Evolutionary conservation across 495 filamentous ascomycete genomes (phyloP).

Genomic region (Neurospora pannonica): DNA sequence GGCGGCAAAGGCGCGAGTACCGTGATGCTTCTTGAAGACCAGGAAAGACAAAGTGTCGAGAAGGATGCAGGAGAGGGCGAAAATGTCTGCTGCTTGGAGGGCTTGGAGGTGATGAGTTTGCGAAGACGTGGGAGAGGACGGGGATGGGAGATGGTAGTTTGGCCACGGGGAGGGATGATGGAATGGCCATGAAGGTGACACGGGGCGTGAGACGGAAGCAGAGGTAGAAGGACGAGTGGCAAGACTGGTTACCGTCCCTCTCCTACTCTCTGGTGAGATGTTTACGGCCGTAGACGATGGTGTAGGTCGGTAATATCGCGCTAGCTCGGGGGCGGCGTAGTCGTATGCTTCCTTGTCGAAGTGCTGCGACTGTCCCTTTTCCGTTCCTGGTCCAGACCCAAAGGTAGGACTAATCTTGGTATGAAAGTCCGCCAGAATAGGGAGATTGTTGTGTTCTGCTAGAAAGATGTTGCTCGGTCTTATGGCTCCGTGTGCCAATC

Average conservation of each 20-base stretch:
- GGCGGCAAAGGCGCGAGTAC: constrained; percentile 52
- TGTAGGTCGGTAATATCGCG: not conserved
- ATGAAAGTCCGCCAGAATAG: not conserved
- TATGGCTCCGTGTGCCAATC: constrained; percentile 69
- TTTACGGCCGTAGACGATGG: not conserved
- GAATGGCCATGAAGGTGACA: not conserved
- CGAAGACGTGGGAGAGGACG: not conserved
- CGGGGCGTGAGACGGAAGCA: constrained; percentile 11
- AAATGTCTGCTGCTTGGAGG: constrained; percentile 56
- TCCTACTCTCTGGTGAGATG: not conserved
- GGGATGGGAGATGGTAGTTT: not conserved
- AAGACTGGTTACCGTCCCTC: constrained; percentile 3
- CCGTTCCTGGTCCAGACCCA: not conserved
- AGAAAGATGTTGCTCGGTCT: constrained; percentile 37
- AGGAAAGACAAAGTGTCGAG: constrained; percentile 62
- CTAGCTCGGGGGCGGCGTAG: constrained; percentile 71
- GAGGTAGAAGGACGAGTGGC: constrained; percentile 22
- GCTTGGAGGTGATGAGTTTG: constrained; percentile 27
- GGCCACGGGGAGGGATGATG: not conserved
- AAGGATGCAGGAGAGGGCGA: constrained; percentile 65
- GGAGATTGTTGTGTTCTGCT: not conserved
- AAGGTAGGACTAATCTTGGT: not conserved
- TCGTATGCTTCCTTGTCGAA: constrained; percentile 77
- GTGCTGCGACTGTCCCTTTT: not conserved
- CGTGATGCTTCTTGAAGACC: constrained; percentile 55